A percentile compares a stretch with the other conserved stretches of the same genome.
phyloP scores from a whole-genome alignment of 352 stramenopile genomes.

The Phytophthora boehmeriae region DNA sequence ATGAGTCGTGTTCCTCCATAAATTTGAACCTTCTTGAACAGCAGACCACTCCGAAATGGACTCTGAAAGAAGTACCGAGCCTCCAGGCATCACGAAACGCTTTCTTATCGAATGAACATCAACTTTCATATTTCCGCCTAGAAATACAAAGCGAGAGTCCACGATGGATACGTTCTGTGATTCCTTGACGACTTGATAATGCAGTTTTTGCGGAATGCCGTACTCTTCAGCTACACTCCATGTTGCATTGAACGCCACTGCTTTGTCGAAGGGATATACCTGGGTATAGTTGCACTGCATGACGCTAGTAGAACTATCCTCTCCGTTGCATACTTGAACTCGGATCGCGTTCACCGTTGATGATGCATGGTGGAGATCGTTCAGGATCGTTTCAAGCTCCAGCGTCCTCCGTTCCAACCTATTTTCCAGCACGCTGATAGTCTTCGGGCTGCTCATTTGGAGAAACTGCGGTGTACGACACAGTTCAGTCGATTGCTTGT shows the following conservation, averaged over 20 bases:
- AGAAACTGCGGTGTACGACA: not conserved
- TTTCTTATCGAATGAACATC: slow-evolving; percentile 20
- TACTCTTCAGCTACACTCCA: not conserved
- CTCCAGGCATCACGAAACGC: slow-evolving; percentile 6
- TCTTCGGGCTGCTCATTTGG: slow-evolving; percentile 2
- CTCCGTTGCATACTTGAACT: slow-evolving; percentile 2
- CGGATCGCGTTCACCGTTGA: not conserved
- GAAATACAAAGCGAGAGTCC: not conserved
- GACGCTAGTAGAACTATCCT: not conserved
- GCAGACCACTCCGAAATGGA: slow-evolving; percentile 23
- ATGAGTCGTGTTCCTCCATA: not conserved
- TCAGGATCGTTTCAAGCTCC: slow-evolving; percentile 1
- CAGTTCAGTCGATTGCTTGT: not conserved
- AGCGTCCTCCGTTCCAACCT: not conserved
- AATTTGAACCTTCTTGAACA: not conserved
- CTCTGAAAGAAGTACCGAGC: slow-evolving; percentile 20
- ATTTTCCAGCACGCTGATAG: slow-evolving; percentile 1
- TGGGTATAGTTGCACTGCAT: slow-evolving; percentile 10
- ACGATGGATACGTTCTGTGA: not conserved
- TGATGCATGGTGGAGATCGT: not conserved
- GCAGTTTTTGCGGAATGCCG: not conserved
- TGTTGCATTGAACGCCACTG: not conserved
- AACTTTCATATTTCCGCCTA: not conserved
- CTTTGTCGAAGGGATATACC: slow-evolving; percentile 8
- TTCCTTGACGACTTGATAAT: not conserved